phyloP scores from a whole-genome alignment of 768 basidiomycete species.

The Mycena alexandri region DNA sequence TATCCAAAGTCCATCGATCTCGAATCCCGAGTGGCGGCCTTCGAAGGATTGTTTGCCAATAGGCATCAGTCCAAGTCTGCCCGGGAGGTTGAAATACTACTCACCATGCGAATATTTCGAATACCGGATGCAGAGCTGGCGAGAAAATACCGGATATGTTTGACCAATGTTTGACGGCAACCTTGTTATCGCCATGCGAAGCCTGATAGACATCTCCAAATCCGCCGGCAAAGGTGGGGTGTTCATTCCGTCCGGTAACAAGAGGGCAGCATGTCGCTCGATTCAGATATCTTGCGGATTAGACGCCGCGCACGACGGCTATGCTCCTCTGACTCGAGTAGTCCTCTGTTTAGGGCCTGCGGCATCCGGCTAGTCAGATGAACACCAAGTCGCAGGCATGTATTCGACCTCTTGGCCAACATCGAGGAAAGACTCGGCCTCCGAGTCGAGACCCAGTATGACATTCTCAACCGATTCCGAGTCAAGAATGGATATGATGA shows the following conservation, averaged over 20 bases:
- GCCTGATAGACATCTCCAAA: conserved; percentile 40
- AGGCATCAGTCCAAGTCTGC: too few species aligned
- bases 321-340: conserved; percentile 2
- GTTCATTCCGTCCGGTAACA: conserved; percentile 23
- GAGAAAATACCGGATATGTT: neutral
- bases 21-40: too few species aligned
- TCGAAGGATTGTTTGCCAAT: too few species aligned
- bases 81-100: too few species aligned
- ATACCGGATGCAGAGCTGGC: too few species aligned
- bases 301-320: conserved; percentile 26
- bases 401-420: conserved; percentile 11
- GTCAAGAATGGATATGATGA: neutral
- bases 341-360: conserved; percentile 6
- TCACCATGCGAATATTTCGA: too few species aligned
- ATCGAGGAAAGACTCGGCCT: conserved; percentile 21
- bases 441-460: neutral
- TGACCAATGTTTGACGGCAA: conserved; percentile 9
- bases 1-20: too few species aligned
- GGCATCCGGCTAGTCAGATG: neutral
- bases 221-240: conserved; percentile 35
- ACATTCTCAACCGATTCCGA: neutral
- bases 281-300: conserved; percentile 34
- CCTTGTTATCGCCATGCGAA: neutral
- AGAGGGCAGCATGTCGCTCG: conserved; percentile 29
- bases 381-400: neutral